phyloP scores from a whole-genome alignment of 768 basidiomycete genomes.

The Crucibulum laeve region DNA sequence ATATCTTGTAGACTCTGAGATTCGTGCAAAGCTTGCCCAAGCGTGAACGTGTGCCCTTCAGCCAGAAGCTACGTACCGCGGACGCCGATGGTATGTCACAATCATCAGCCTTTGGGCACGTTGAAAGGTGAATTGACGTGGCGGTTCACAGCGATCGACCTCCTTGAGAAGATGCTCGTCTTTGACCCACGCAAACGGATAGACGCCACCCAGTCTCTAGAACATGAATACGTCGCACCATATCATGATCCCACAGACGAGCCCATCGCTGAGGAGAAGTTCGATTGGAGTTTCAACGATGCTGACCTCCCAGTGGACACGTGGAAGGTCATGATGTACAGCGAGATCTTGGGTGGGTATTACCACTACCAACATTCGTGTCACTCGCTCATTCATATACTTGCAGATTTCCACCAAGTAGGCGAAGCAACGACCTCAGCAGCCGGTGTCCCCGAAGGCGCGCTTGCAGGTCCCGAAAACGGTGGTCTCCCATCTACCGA shows the following conservation, averaged over 20 bases:
- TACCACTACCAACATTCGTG: not conserved
- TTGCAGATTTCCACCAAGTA: conserved; percentile 77
- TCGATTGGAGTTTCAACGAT: conserved; percentile 99
- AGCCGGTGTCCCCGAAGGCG: conserved; percentile 57
- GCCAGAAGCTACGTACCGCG: conserved; percentile 83
- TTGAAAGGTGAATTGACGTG: conserved; percentile 4
- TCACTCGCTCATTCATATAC: not conserved
- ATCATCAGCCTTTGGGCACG: not conserved
- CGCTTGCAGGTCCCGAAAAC: conserved; percentile 62
- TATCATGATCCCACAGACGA: conserved; percentile 99
- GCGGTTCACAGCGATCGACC: conserved; percentile 68
- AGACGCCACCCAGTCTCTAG: conserved; percentile 86
- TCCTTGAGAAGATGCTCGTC: conserved; percentile 98
- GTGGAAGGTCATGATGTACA: conserved; percentile 99
- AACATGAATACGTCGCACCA: conserved; percentile 91
- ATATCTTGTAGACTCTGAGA: conserved; percentile 71
- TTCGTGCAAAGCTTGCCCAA: conserved; percentile 99
- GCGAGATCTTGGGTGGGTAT: conserved; percentile 84
- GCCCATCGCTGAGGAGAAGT: conserved; percentile 87
- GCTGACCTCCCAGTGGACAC: conserved; percentile 97
- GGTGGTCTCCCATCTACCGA: not conserved
- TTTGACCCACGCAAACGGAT: conserved; percentile 98
- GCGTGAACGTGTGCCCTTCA: conserved; percentile 92
- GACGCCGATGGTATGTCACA: conserved; percentile 72
- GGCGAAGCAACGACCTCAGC: conserved; percentile 44